Evolutionary conservation across 1,139 yeast species (phyloP), one percentile per base, ranked within the genome.

Genomic region (Kluyveromyces marxianus): DNA sequence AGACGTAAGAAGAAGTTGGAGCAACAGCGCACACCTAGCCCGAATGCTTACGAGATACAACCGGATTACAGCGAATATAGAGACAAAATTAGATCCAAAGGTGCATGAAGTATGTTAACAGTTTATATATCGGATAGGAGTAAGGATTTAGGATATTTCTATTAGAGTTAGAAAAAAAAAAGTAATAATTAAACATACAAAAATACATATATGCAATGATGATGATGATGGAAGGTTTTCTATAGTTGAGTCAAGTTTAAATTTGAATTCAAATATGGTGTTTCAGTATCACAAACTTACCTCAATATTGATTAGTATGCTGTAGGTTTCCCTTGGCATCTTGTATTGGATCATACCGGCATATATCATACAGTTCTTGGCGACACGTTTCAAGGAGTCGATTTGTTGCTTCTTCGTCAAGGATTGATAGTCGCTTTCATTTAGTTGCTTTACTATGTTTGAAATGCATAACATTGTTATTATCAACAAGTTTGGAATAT

Each of bases 281-380:
- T 10, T 7, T 30, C 10, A 10, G 32, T 37, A 43, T 39, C 41
- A 57, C 49, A 69, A 49, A 63, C 65, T 70, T 25, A 83, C 75
- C 62, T 88, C 96, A 50, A 89, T 70, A 53, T 76, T 78, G 39
- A 88, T 83, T 59, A 89, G 69, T 44, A 79, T 74, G 55, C 88
- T 78, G 63, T 87, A 89, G 0, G 89, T 82, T 59, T 90, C 97
- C 51, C 95, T 75, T 4, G 97, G 96, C 95, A 92, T 88, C 62
- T 86, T 81, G 67, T 87, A 90, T 66, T 89, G 96, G 36, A 92
- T 85, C 83, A 92, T 84, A 47, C 97, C 97, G 8, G 97, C 96
- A 64, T 84, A 94, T 3, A 90, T 79, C 88, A 90, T 88, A 65
- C 95, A 84, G 63, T 88, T 88, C 62, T 81, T 83, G 3, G 96